Conservation (phyloP, 805 yeast genomes). For the Ogataea trehaloabstinens region DNA sequence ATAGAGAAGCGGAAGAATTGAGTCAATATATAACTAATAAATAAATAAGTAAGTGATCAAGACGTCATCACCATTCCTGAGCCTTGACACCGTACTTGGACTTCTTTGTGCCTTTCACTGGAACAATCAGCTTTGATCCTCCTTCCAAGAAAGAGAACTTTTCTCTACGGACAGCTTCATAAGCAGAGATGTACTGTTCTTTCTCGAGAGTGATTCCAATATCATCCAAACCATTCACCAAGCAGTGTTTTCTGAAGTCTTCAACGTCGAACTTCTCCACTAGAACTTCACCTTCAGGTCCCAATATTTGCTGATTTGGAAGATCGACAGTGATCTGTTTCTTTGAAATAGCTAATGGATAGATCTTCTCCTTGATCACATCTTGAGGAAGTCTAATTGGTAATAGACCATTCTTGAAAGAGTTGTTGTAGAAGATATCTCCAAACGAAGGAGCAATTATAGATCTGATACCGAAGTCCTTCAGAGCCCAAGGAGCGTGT, state of each 20-base stretch:
- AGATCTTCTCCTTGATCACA: slow-evolving; percentile 64
- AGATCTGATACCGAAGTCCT: slow-evolving; percentile 94
- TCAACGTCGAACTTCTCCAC: slow-evolving; percentile 86
- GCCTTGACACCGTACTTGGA: slow-evolving; percentile 63
- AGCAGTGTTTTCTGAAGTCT: slow-evolving; percentile 89
- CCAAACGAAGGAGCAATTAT: slow-evolving; percentile 98
- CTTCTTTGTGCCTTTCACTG: slow-evolving; percentile 67
- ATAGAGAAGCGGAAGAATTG: no score
- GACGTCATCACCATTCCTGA: slow-evolving; percentile 62
- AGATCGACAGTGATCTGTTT: slow-evolving; percentile 74
- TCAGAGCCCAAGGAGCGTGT: slow-evolving; percentile 99
- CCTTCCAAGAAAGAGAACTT: slow-evolving; percentile 92
- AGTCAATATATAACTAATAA: slow-evolving; percentile 5
- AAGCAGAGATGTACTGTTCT: slow-evolving; percentile 70
- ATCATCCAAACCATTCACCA: slow-evolving; percentile 93
- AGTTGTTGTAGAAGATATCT: slow-evolving; percentile 96
- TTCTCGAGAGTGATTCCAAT: slow-evolving; percentile 93
- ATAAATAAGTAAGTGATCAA: slow-evolving; percentile 2
- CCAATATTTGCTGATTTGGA: slow-evolving; percentile 77
- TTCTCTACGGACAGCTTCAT: slow-evolving; percentile 73
- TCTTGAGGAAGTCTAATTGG: slow-evolving; percentile 90
- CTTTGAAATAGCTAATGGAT: slow-evolving; percentile 79
- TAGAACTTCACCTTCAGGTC: slow-evolving; percentile 66
- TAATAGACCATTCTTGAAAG: slow-evolving; percentile 91
- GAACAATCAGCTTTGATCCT: slow-evolving; percentile 65